These are phyloP conservation scores for Calonectria fujianensis DNA, from an alignment of 2,329 filamentous ascomycete genomes.

Conservation along the genomic window DNA sequence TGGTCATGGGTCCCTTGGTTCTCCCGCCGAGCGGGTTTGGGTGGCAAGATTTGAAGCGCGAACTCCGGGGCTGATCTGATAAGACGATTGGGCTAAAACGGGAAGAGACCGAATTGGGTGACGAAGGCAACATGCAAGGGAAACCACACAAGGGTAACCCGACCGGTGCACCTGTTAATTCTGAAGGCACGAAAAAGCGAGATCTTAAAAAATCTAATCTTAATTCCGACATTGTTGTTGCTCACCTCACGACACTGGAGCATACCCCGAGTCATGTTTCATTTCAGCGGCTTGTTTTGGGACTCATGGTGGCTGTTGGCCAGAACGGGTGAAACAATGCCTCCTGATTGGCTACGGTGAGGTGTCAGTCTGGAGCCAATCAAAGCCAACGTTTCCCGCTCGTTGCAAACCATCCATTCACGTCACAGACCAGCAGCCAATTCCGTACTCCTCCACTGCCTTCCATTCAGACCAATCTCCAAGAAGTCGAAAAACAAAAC, in stretches of 20 bases:
- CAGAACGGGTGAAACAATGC: conserved; percentile 18
- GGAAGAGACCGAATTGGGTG: conserved; percentile 5
- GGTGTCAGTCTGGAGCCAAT: conserved; percentile 46
- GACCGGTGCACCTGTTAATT: not conserved
- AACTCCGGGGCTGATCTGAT: conserved; percentile 38
- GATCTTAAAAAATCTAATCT: not conserved
- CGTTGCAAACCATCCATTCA: conserved; percentile 42
- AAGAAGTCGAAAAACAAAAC: conserved; percentile 13
- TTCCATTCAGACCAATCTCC: conserved; percentile 40
- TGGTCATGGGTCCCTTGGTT: conserved; percentile 12
- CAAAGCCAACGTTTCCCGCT: conserved; percentile 53
- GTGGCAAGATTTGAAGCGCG: conserved; percentile 1
- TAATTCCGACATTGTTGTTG: not conserved
- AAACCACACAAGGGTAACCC: not conserved
- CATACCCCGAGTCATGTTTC: conserved; percentile 5
- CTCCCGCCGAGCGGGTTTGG: not conserved
- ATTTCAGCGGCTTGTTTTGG: not conserved
- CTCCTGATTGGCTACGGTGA: conserved; percentile 42
- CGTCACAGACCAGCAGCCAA: conserved; percentile 47
- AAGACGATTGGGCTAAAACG: conserved; percentile 23
- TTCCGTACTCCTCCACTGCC: conserved; percentile 43
- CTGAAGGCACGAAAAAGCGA: not conserved
- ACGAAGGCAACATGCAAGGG: not conserved
- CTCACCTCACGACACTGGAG: not conserved
- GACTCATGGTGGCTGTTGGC: conserved; percentile 30